Evolutionary conservation across 164 flowering plant species (phyloP).

Genomic region (Pachysandra terminalis): DNA sequence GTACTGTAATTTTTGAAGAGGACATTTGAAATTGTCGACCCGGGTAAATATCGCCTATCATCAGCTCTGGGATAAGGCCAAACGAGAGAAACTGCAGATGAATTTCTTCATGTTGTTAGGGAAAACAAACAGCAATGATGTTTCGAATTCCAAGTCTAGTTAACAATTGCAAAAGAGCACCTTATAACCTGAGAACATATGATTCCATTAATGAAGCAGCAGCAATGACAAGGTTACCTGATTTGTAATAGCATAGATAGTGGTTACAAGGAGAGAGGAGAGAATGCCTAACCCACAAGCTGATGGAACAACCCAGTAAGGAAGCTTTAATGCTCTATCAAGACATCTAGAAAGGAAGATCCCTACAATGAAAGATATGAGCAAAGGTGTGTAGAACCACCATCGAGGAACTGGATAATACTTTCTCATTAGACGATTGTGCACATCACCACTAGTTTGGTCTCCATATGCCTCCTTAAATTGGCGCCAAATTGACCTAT

Average conservation of each 20-base stretch:
- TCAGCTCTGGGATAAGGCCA: background rate
- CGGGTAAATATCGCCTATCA: background rate
- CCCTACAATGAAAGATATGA: background rate
- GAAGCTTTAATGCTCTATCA: slow-evolving; percentile 15
- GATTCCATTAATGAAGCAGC: too few relatives aligned
- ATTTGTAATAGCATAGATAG: background rate
- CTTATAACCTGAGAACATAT: too few relatives aligned
- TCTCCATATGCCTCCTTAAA: background rate
- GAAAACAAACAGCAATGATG: too few relatives aligned
- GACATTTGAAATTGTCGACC: slow-evolving; percentile 5
- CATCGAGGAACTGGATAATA: slow-evolving; percentile 15
- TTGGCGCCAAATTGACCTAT: slow-evolving; percentile 3
- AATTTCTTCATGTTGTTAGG: too few relatives aligned
- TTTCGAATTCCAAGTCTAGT: too few relatives aligned
- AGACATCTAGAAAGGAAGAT: slow-evolving; percentile 8
- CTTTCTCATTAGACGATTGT: slow-evolving; percentile 19
- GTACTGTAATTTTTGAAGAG: slow-evolving; percentile 3
- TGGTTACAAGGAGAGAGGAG: background rate
- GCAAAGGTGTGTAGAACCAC: slow-evolving; percentile 18
- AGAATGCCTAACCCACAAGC: slow-evolving; percentile 1
- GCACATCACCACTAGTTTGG: background rate
- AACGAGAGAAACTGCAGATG: background rate
- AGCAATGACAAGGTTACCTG: too few relatives aligned
- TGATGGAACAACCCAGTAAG: slow-evolving; percentile 17
- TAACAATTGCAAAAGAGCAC: too few relatives aligned